Evolutionary conservation across 2,329 filamentous ascomycete species (phyloP), one percentile per base, ranked within the genome.

Genomic region (Fusarium abutilonis): DNA sequence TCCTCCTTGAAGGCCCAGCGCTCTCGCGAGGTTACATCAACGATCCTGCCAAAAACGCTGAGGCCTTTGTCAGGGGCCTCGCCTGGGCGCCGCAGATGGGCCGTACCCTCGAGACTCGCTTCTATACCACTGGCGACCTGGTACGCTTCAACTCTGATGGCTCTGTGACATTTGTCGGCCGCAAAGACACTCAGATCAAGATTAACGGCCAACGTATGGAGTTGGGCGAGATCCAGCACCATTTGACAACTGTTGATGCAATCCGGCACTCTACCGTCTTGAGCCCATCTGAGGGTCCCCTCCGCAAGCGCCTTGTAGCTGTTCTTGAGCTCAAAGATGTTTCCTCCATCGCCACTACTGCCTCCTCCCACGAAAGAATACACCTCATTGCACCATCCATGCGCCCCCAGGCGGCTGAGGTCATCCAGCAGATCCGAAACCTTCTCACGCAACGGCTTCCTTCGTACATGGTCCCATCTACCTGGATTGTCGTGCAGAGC

Each of bases 401-500:
- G 10, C 31, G 31, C 13, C 13, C 9, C 31, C 10, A 6, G 11
- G 31, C 31, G 3, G 13, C 31, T 2, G 10, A 14, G 9, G 13
- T 10, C 11, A 32, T 32, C 31, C 31, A 32, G 6, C 31, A 14
- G 10, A 32, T 32, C 31, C 31, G 31, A 6, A 31, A 49, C 9
- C n/a, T 36, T 28, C 23, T 54, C 38, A 36, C 36, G 4, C 44
- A 48, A 6, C 44, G 39, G 2, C 56, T 60, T 15, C 56, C 56
- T 13, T 29, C 52, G 4, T 60, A 60, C 42, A 60, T 60, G 56
- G 38, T 60, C 10, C 56, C 56, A 10, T 47, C 52, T 1, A 38
- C 29, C 2, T 60, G 52, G 52, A 19, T 60, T 7, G 38, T 60
- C 3, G 38, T 60, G 2, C 35, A 48, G 21, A 54, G 41, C 9